Base-by-base conservation (phyloP, 345 rosid genomes). In the Syzygium grande region DNA sequence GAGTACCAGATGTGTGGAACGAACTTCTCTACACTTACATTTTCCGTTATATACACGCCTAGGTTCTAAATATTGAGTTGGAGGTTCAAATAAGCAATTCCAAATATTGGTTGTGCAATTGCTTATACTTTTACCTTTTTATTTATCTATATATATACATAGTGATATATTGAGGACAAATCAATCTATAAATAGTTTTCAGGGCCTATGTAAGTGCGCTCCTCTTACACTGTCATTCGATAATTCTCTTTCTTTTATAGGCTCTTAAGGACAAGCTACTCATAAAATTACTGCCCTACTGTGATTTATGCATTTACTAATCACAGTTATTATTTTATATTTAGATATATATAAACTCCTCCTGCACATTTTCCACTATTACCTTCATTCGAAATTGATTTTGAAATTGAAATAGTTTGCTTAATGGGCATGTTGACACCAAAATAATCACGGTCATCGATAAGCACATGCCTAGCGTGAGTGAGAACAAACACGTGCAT, bases 1-100 rank as follows among this genome's bases (percentile, higher is more conserved):
- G 99, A 34, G 94, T 95, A 8, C 97, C 98, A 29, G 99, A 97
- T 90, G 96, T 94, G 21, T 97, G 99, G 99, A 97, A 97, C 85
- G 93, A 95, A 88, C 93, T 97, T 38, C 94, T 97, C 87, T 97
- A 92, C 88, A 92, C 98, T 41, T 91, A 92, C 56, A 92, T 96
- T 85, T 86, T 89, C 56, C 63, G 77, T 43, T 54, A 49, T 19
- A 61, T 61, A n/a, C 73, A n/a, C 10, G n/a, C 19, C 38, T 61
- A 61, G 19, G 73, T 43, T 43, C 46, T 43, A 43, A 43, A 43
- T 43, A 43, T 43, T 43, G 46, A 43, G 46, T 43, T 43, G 46
- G 46, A 43, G 46, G 46, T 43, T 5, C 46, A 43, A 43, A 43
- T 43, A 43, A 6, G 38, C 19, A 61, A 61, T n/a, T 13, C 73